Percentiles rank a stretch among this genome's conserved stretches.
Evolutionary conservation across 164 flowering plant genomes (phyloP).

Genomic region (Paratinospora sagittata): DNA sequence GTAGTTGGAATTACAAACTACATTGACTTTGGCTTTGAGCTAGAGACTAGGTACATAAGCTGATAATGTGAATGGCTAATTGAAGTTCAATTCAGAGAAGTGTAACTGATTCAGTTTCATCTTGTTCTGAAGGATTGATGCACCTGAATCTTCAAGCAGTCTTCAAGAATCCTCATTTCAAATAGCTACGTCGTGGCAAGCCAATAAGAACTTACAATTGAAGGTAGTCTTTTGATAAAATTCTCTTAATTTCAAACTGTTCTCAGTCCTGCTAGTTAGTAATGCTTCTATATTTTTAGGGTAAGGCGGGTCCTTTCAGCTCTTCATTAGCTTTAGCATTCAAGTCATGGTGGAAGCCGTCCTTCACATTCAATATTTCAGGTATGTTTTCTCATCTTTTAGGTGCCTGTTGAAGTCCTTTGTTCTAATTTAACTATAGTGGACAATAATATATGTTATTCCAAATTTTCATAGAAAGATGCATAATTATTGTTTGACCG

Average conservation of each 20-base stretch:
- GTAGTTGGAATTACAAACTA: conserved; percentile 92
- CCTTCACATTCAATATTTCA: conserved; percentile 78
- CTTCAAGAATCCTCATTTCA: conserved; percentile 67
- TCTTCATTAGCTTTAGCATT: conserved; percentile 77
- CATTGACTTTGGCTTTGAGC: conserved; percentile 90
- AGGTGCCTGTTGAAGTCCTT: not conserved
- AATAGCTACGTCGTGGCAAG: conserved; percentile 95
- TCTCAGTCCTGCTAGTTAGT: not conserved
- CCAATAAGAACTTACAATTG: conserved; percentile 81
- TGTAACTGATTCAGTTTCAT: conserved; percentile 12
- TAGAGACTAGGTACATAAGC: conserved; percentile 61
- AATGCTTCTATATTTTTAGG: conserved; percentile 37
- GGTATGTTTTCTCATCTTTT: conserved; percentile 34
- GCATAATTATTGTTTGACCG: too few relatives aligned
- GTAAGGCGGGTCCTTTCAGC: conserved; percentile 71
- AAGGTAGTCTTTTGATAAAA: conserved; percentile 44
- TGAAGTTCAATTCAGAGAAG: not conserved
- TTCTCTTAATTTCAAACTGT: conserved; percentile 3
- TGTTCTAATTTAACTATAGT: not conserved
- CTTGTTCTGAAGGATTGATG: conserved; percentile 38
- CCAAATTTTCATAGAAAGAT: too few relatives aligned
- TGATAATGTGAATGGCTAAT: not conserved
- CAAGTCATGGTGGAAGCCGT: conserved; percentile 99
- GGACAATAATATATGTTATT: too few relatives aligned
- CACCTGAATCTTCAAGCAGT: conserved; percentile 33